A percentile compares a stretch with the other conserved stretches of the same genome.
Conservation (phyloP, 345 rosid species). For the Populus ilicifolia region DNA sequence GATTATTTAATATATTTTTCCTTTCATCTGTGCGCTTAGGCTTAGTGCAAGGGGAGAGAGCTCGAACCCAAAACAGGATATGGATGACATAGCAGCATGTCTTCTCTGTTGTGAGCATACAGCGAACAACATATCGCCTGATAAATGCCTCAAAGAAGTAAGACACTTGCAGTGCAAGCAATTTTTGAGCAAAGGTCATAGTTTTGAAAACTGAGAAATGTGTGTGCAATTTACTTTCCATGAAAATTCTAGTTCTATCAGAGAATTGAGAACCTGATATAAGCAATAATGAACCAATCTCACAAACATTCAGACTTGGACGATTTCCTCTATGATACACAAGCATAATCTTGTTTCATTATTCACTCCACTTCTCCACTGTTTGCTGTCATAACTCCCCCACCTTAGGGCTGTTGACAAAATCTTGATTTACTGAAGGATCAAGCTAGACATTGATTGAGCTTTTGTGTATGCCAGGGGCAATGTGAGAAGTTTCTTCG, state of each 20-base stretch:
- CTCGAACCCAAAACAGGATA: too few species aligned
- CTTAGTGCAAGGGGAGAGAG: too few species aligned
- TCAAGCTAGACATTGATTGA: constrained; percentile 15
- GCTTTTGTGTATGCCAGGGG: constrained; percentile 47
- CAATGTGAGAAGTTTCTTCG: constrained; percentile 43
- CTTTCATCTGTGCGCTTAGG: too few species aligned
- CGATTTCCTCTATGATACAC: neutral
- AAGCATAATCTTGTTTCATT: neutral
- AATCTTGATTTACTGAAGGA: neutral
- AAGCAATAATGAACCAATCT: neutral
- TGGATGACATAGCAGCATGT: too few species aligned
- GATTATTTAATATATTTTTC: too few species aligned
- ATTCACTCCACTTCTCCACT: neutral
- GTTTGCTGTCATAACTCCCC: too few species aligned
- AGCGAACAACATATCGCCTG: neutral
- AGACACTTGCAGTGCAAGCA: neutral
- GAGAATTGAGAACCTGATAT: neutral
- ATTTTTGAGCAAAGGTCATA: too few species aligned
- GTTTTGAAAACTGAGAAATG: neutral
- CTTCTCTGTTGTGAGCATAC: too few species aligned
- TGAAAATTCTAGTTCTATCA: neutral
- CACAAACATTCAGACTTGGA: neutral
- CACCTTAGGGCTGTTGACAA: neutral
- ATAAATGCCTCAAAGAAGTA: neutral
- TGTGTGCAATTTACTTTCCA: neutral